Conservation (phyloP, 441 rosid genomes). For the Arabidopsis lyrata region DNA sequence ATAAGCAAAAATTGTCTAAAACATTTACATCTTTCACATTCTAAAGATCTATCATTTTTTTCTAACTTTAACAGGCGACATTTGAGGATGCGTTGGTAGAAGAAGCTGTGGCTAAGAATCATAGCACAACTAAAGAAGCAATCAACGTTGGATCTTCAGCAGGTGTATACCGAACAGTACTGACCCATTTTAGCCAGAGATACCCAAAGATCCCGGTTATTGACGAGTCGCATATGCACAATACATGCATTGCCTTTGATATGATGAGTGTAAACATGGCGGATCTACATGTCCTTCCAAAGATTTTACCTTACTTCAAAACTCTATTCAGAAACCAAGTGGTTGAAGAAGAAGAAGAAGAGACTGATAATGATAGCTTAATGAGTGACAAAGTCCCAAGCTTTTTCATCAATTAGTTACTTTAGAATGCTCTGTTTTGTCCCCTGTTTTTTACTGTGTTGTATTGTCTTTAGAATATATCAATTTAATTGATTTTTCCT, state of each 20-base stretch:
- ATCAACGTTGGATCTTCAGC: constrained; percentile 82
- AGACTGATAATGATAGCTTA: constrained; percentile 43
- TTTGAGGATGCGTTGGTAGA: constrained; percentile 92
- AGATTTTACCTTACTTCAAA: constrained; percentile 85
- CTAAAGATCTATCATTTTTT: neutral
- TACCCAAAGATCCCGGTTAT: constrained; percentile 90
- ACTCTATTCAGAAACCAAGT: constrained; percentile 76
- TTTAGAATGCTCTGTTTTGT: constrained; percentile 20
- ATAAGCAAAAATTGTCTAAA: neutral
- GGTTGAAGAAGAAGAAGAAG: constrained; percentile 53
- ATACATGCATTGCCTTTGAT: constrained; percentile 91
- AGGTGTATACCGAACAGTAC: constrained; percentile 76
- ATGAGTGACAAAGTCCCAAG: constrained; percentile 40
- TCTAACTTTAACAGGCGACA: constrained; percentile 65
- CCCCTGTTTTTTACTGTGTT: neutral
- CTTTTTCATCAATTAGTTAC: constrained; percentile 37
- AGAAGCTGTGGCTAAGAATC: constrained; percentile 89
- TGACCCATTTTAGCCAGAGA: constrained; percentile 98
- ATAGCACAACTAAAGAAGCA: constrained; percentile 98
- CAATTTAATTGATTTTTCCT: constrained; percentile 27
- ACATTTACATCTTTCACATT: neutral
- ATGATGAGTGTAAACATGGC: constrained; percentile 96
- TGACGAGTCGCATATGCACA: constrained; percentile 83
- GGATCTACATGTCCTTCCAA: constrained; percentile 84
- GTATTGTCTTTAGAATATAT: neutral